A percentile compares a stretch with the other conserved stretches of the same genome.
These are phyloP conservation scores for Cymbopogon flexuosus DNA, from an alignment of 202 grass and related monocot genomes.

Conservation along the genomic window DNA sequence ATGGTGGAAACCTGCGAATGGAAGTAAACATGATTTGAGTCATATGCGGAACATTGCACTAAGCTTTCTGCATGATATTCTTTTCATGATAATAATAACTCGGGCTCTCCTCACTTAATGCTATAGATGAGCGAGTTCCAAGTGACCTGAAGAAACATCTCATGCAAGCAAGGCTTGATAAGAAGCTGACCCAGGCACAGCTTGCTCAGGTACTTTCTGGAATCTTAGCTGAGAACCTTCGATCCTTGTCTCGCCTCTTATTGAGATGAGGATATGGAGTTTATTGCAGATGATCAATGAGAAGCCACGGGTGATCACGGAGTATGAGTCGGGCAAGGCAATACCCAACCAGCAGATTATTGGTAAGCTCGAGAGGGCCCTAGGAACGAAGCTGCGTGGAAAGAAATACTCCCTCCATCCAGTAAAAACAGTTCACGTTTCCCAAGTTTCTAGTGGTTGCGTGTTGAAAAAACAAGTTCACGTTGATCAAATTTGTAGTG, in stretches of 20 bases:
- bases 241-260: neutral
- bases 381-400: conserved; percentile 56
- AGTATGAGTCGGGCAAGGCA: conserved; percentile 78
- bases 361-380: conserved; percentile 64
- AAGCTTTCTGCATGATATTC: neutral
- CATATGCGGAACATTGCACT: neutral
- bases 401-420: conserved; percentile 35
- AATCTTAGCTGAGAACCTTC: neutral
- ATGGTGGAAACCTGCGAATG: neutral
- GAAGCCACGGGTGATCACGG: conserved; percentile 73
- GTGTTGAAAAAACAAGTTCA: too few relatives aligned
- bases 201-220: conserved; percentile 58
- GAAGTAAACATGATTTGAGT: neutral
- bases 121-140: conserved; percentile 66
- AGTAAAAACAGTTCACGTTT: too few relatives aligned
- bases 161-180: conserved; percentile 75
- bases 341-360: conserved; percentile 80
- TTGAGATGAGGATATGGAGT: neutral
- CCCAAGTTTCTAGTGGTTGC: too few relatives aligned
- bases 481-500: too few relatives aligned
- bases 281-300: conserved; percentile 67
- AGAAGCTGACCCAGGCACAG: conserved; percentile 72
- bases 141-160: conserved; percentile 73
- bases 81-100: neutral
- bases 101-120: neutral